Conservation (phyloP, 208 protist genomes). For the Acanthamoeba healyi region DNA sequence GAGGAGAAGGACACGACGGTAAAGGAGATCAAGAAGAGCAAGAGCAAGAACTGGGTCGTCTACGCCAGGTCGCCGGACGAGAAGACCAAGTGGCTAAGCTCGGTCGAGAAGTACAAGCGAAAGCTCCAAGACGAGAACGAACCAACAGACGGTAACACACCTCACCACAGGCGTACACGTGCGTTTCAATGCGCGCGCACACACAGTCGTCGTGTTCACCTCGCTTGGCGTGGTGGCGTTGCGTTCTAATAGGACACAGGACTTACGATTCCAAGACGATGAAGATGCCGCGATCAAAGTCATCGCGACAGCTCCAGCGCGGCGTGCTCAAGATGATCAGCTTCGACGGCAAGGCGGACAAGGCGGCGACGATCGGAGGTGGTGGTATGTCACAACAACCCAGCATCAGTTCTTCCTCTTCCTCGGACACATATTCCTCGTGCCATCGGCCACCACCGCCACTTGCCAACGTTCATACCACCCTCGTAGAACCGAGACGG, state of each 20-base stretch:
- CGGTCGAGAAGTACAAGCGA: conserved; percentile 54
- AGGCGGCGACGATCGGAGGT: neutral
- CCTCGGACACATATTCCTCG: neutral
- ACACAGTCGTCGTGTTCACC: neutral
- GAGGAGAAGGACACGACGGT: neutral
- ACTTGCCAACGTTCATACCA: too few relatives aligned
- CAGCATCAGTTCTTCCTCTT: neutral
- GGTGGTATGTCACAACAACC: neutral
- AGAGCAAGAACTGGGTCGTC: conserved; percentile 65
- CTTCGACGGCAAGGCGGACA: neutral
- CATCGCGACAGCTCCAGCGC: conserved; percentile 18
- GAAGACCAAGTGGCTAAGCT: conserved; percentile 46
- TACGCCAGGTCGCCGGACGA: conserved; percentile 30
- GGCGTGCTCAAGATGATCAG: neutral
- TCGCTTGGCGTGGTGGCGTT: too few relatives aligned
- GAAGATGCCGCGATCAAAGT: conserved; percentile 26
- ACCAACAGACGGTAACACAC: neutral
- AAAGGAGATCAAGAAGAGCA: conserved; percentile 12
- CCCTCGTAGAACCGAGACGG: neutral
- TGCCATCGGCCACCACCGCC: neutral
- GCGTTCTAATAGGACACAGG: neutral
- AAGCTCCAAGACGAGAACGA: conserved; percentile 1
- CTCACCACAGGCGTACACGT: neutral
- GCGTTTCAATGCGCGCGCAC: neutral
- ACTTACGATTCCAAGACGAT: neutral